Conservation (phyloP, 2,329 filamentous ascomycete genomes). For the Diplocarpon rosae region DNA sequence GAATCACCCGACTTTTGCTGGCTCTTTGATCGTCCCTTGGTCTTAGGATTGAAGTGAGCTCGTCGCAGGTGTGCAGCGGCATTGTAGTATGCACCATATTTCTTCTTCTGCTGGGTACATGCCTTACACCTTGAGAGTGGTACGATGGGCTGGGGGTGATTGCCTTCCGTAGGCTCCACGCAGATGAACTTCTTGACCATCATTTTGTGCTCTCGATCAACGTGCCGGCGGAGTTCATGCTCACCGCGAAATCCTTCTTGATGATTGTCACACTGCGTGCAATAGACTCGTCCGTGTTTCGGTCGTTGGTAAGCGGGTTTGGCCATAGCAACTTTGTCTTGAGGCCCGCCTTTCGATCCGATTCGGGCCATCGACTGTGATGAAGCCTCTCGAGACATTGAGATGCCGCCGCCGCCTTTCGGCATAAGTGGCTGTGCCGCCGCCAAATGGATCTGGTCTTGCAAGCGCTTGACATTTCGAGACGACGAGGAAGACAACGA, state of each 20-base stretch:
- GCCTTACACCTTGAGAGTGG: slow-evolving; percentile 58
- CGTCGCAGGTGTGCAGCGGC: slow-evolving; percentile 82
- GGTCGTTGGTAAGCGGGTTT: slow-evolving; percentile 28
- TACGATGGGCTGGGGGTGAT: slow-evolving; percentile 41
- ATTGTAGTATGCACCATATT: slow-evolving; percentile 89
- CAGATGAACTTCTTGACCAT: slow-evolving; percentile 47
- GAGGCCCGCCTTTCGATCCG: slow-evolving; percentile 24
- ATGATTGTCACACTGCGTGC: slow-evolving; percentile 67
- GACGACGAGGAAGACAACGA: slow-evolving; percentile 19
- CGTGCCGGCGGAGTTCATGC: slow-evolving; percentile 68
- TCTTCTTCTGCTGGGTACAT: slow-evolving; percentile 70
- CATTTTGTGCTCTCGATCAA: slow-evolving; percentile 52
- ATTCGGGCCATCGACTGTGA: slow-evolving; percentile 23
- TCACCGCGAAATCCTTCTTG: slow-evolving; percentile 84
- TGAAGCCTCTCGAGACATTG: slow-evolving; percentile 23
- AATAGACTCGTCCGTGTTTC: slow-evolving; percentile 33
- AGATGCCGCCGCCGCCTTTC: slow-evolving; percentile 23
- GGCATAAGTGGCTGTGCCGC: slow-evolving; percentile 23
- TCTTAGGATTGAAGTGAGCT: slow-evolving; percentile 69
- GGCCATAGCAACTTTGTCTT: slow-evolving; percentile 26
- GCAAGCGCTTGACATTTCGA: slow-evolving; percentile 25
- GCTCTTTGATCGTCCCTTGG: slow-evolving; percentile 32
- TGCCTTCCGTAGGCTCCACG: slow-evolving; percentile 39
- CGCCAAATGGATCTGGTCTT: slow-evolving; percentile 22
- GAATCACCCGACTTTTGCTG: slow-evolving; percentile 25